Percentiles rank a stretch among this genome's conserved stretches.
Evolutionary conservation across 2,329 filamentous ascomycete species (phyloP).

Genomic region (Neofusicoccum cordaticola): DNA sequence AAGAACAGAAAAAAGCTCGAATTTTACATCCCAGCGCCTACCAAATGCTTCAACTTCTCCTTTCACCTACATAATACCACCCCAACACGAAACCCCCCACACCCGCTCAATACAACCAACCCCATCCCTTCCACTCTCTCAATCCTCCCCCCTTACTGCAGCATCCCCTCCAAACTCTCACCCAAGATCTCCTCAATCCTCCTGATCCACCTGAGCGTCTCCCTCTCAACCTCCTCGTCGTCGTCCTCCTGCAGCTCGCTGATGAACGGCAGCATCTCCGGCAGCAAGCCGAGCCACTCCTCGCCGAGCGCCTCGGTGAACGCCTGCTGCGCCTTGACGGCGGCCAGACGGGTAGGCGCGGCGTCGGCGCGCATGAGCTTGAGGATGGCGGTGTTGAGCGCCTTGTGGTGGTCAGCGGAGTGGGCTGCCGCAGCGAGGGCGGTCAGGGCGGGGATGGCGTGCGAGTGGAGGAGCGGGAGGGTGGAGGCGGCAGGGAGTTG

Average conservation of each 20-base stretch:
- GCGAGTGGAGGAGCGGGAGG: conserved; percentile 22
- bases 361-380: conserved; percentile 73
- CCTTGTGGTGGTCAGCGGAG: conserved; percentile 85
- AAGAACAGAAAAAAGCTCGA: too few species aligned
- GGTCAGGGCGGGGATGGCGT: conserved; percentile 70
- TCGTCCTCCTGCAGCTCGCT: conserved; percentile 96
- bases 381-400: conserved; percentile 76
- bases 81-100: too few species aligned
- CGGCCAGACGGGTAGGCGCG: conserved; percentile 71
- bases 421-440: conserved; percentile 75
- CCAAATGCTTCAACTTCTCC: too few species aligned
- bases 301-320: conserved; percentile 80
- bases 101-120: too few species aligned
- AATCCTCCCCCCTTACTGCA: conserved; percentile 58
- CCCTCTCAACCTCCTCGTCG: conserved; percentile 85
- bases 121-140: too few species aligned
- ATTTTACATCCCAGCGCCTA: too few species aligned
- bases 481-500: conserved; percentile 49
- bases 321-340: conserved; percentile 75
- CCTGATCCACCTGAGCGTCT: conserved; percentile 86
- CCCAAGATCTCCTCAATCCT: conserved; percentile 86
- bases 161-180: conserved; percentile 87
- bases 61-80: too few species aligned
- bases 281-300: conserved; percentile 86
- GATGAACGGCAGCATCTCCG: conserved; percentile 95